Evolutionary conservation across 371 early-diverging fungal genomes (phyloP).

Genomic region (Syncephalastrum racemosum): DNA sequence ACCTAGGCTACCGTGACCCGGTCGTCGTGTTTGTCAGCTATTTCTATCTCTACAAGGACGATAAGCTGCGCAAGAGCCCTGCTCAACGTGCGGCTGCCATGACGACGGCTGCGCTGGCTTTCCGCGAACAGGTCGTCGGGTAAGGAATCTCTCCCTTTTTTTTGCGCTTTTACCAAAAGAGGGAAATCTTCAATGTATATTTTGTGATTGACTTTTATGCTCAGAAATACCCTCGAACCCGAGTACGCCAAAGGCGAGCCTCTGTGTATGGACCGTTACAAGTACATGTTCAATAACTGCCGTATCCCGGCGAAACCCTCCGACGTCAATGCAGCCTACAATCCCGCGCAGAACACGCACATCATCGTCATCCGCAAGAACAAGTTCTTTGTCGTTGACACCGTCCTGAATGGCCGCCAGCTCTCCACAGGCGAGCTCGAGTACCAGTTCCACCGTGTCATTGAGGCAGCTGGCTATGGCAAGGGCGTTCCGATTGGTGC

Average conservation of each 20-base stretch:
- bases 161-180: constrained; percentile 1
- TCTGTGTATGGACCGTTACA: constrained; percentile 90
- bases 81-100: constrained; percentile 88
- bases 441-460: constrained; percentile 71
- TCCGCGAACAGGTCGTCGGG: constrained; percentile 78
- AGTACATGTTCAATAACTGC: constrained; percentile 95
- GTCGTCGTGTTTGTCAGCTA: constrained; percentile 87
- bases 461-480: constrained; percentile 71
- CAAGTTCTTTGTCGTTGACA: constrained; percentile 82
- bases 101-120: constrained; percentile 84
- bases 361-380: constrained; percentile 88
- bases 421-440: constrained; percentile 86
- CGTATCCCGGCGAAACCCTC: constrained; percentile 87
- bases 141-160: constrained; percentile 20
- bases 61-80: constrained; percentile 72
- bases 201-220: background rate
- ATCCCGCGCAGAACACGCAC: constrained; percentile 78
- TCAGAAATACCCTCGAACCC: constrained; percentile 76
- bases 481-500: constrained; percentile 80
- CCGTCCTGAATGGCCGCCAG: constrained; percentile 74
- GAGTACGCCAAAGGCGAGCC: constrained; percentile 80
- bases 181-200: constrained; percentile 1
- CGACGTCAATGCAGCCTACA: constrained; percentile 75
- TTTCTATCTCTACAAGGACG: constrained; percentile 84
- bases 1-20: constrained; percentile 95